Conservation (phyloP, 345 rosid species). For the Citrus glauca region DNA sequence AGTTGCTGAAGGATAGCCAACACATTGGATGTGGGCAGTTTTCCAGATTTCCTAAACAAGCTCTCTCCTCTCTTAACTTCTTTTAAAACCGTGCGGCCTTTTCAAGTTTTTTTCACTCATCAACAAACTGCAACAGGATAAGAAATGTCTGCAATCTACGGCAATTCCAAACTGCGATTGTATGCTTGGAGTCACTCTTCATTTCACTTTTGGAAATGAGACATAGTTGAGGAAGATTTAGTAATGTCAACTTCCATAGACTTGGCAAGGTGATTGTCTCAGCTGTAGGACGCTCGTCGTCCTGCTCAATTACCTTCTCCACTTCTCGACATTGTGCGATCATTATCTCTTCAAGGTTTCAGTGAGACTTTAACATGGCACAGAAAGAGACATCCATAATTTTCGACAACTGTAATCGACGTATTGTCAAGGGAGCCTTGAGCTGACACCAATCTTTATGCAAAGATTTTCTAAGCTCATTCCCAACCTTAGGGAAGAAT, state of each 20-base stretch:
- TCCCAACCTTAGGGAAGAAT: not conserved
- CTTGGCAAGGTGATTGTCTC: not conserved
- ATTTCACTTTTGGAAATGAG: not conserved
- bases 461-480: not conserved
- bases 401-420: not conserved
- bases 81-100: not conserved
- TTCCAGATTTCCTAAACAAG: not conserved
- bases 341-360: not conserved
- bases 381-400: not conserved
- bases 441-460: not conserved
- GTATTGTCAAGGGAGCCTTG: not conserved
- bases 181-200: not conserved
- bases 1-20: no score
- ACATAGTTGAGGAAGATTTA: not conserved
- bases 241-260: not conserved
- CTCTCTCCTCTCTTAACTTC: not conserved
- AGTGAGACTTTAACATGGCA: not conserved
- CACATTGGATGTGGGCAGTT: not conserved
- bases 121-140: no score
- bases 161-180: not conserved
- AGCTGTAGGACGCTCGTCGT: not conserved
- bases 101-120: no score
- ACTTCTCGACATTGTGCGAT: not conserved
- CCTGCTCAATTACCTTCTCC: not conserved
- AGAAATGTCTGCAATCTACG: not conserved